phyloP scores from a whole-genome alignment of 331 rosid genomes.

The Stylosanthes scabra region DNA sequence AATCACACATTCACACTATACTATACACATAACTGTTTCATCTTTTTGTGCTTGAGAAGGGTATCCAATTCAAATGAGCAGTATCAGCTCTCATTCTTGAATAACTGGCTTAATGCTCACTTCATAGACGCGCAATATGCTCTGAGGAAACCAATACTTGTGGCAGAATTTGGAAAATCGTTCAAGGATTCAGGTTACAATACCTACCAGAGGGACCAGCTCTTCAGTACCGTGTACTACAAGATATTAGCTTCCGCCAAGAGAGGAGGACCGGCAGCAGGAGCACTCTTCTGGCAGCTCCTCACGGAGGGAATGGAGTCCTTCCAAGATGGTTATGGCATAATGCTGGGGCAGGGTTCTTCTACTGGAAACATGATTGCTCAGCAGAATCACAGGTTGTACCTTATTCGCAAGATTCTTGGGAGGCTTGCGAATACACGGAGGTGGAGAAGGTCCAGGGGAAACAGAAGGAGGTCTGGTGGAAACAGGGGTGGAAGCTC shows the following conservation, averaged over 20 bases:
- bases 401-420: constrained; percentile 58
- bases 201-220: constrained; percentile 62
- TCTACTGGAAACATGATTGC: constrained; percentile 80
- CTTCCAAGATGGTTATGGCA: constrained; percentile 80
- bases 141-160: constrained; percentile 68
- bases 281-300: constrained; percentile 95
- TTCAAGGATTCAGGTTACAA: constrained; percentile 66
- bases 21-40: background rate
- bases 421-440: constrained; percentile 51
- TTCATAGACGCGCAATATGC: constrained; percentile 69
- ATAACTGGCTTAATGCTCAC: constrained; percentile 80
- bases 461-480: constrained; percentile 43
- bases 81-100: constrained; percentile 68
- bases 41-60: constrained; percentile 49
- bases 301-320: constrained; percentile 84
- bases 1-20: background rate
- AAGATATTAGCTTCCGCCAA: constrained; percentile 80
- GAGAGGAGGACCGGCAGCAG: constrained; percentile 82
- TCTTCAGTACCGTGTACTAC: constrained; percentile 70
- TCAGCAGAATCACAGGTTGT: constrained; percentile 70
- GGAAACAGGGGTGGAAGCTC: constrained; percentile 63
- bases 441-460: constrained; percentile 63
- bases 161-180: constrained; percentile 85
- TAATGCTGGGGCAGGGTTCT: constrained; percentile 71
- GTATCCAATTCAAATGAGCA: constrained; percentile 63